Conservation (phyloP, 768 basidiomycete genomes). For the Tricholoma sp. region DNA sequence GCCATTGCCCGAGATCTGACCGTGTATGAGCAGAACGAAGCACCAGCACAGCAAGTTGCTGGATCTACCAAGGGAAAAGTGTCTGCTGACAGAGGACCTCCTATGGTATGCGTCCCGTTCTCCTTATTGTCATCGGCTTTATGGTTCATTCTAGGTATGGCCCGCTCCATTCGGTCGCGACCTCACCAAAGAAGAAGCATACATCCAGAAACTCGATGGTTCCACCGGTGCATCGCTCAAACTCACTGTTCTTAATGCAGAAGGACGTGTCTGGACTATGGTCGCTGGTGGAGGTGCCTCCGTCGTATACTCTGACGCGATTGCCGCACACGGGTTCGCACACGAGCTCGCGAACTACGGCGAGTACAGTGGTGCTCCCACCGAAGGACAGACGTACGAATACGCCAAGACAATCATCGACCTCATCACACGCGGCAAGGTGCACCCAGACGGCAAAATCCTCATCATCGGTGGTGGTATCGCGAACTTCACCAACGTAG, state of each 20-base stretch:
- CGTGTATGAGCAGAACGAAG: constrained; percentile 51
- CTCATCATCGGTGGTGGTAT: constrained; percentile 99
- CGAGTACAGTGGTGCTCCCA: constrained; percentile 98
- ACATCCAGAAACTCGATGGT: constrained; percentile 96
- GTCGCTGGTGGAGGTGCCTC: constrained; percentile 92
- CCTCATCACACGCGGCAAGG: constrained; percentile 86
- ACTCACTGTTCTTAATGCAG: constrained; percentile 91
- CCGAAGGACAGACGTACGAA: constrained; percentile 97
- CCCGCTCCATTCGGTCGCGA: constrained; percentile 96
- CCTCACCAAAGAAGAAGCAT: constrained; percentile 97
- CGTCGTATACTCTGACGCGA: constrained; percentile 72
- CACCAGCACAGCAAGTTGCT: constrained; percentile 35
- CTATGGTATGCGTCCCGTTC: constrained; percentile 59
- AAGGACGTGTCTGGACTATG: constrained; percentile 99
- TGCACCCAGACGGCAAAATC: constrained; percentile 87
- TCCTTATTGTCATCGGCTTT: not conserved
- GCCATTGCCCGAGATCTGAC: constrained; percentile 90
- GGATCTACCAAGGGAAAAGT: constrained; percentile 45
- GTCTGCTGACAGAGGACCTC: constrained; percentile 90
- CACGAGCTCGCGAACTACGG: constrained; percentile 99
- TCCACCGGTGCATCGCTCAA: constrained; percentile 98
- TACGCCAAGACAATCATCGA: constrained; percentile 99
- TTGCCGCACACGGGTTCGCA: constrained; percentile 90
- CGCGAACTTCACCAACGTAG: constrained; percentile 99
- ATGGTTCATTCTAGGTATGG: constrained; percentile 47